Base-by-base conservation (phyloP, 176 grass and related monocot genomes). In the Oryza meyeriana region DNA sequence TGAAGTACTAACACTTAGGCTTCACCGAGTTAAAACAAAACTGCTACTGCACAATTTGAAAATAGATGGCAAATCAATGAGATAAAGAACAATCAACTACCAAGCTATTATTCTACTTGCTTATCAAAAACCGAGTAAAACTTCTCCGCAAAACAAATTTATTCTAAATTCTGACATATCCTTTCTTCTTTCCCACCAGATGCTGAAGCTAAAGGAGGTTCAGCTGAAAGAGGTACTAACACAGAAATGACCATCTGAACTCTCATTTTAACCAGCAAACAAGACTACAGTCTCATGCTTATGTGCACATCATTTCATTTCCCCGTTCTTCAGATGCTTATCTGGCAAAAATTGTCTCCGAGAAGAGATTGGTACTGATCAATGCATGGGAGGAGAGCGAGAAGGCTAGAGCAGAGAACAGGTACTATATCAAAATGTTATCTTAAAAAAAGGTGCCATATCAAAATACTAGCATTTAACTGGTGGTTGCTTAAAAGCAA, bases 381-480 rank as follows among this genome's bases (percentile, higher is more conserved):
- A 83, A 18, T 1, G 91, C 91, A 47, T 93, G 88, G 88, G 91
- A 93, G 74, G 88, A 90, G 70, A 93, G 86, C 71, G 85, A 93
- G 75, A 90, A 90, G 64, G 87, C 85, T 2, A 90, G 88, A 87
- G 91, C 82, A 3, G 88, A 93, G 74, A 93, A 93, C 75, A 93
- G 88, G 91, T 90, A 87, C 69, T 55, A 55, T 55, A 55, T 55
- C 50, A n/a, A 55, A 55, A 55, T 22, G n/a, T 55, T 22, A 55
- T 36, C 10, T 61, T 20, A 18, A n/a, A 55, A 47, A 55, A n/a
- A 55, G 50, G 50, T 55, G 2, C 50, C 20, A 55, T 55, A 55
- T 55, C 50, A 55, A 55, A 55, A n/a, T n/a, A 9, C 50, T 27
- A 25, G 7, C 38, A 50, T 40, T 69, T 69, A 66, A 80, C 25